A percentile compares a stretch with the other conserved stretches of the same genome.
Evolutionary conservation across 1,284 basidiomycete species (phyloP).

Genomic region (Meripilus lineatus): DNA sequence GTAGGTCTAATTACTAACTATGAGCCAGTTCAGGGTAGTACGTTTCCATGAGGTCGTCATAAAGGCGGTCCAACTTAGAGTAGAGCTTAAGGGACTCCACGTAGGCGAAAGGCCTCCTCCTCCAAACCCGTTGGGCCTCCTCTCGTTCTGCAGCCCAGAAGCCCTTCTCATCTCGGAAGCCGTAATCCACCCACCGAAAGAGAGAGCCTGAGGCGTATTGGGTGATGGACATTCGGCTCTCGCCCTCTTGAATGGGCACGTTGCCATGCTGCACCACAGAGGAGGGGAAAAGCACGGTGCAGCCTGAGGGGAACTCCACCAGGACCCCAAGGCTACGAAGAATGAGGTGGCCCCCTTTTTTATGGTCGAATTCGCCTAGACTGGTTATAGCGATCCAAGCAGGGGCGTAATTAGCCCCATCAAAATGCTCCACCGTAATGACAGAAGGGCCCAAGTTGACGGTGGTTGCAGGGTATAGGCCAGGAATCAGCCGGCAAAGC

Average conservation of each 20-base stretch:
- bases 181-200: slow-evolving; percentile 22
- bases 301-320: slow-evolving; percentile 21
- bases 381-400: slow-evolving; percentile 22
- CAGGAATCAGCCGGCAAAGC: too few relatives aligned
- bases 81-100: too few relatives aligned
- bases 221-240: slow-evolving; percentile 20
- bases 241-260: slow-evolving; percentile 14
- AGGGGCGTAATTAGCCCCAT: slow-evolving; percentile 16
- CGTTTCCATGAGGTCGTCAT: too few relatives aligned
- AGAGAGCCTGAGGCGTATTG: slow-evolving; percentile 21
- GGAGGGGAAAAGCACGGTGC: slow-evolving; percentile 24
- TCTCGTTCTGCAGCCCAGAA: too few relatives aligned
- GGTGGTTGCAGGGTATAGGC: slow-evolving; percentile 9
- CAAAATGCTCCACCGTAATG: slow-evolving; percentile 12
- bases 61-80: too few relatives aligned
- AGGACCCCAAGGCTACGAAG: slow-evolving; percentile 20
- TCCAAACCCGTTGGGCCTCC: too few relatives aligned
- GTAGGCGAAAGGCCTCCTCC: too few relatives aligned
- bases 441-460: slow-evolving; percentile 19
- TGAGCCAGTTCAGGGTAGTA: too few relatives aligned
- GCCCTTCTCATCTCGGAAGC: too few relatives aligned
- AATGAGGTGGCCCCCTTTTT: slow-evolving; percentile 22
- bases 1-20: too few relatives aligned
- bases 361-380: slow-evolving; percentile 18
- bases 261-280: slow-evolving; percentile 24